phyloP scores from a whole-genome alignment of 225 moss, liverwort and hornwort species.

The Ulota crispa region DNA sequence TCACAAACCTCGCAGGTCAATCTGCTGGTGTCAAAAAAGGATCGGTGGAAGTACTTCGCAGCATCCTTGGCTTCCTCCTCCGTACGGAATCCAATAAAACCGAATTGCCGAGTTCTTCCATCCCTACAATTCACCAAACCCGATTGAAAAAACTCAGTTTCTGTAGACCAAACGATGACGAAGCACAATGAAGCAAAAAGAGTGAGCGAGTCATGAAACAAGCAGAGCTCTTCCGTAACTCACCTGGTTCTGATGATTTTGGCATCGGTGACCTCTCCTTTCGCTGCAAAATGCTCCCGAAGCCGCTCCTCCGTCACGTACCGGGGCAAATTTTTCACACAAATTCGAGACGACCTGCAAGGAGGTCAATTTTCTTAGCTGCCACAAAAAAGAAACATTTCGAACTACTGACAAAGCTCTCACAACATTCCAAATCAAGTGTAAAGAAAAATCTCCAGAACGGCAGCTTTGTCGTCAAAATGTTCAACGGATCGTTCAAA shows the following conservation, averaged over 20 bases:
- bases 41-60: conserved; percentile 77
- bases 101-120: conserved; percentile 83
- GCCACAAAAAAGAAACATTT: not conserved
- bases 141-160: not conserved
- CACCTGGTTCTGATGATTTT: conserved; percentile 91
- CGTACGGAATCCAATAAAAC: conserved; percentile 81
- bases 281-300: conserved; percentile 81
- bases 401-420: not conserved
- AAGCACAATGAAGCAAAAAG: not conserved
- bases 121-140: conserved; percentile 49
- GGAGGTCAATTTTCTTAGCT: not conserved
- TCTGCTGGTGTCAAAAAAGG: conserved; percentile 79
- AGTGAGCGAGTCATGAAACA: not conserved
- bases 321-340: conserved; percentile 92
- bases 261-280: conserved; percentile 97
- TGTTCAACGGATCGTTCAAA: not conserved
- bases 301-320: conserved; percentile 85
- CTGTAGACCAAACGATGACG: not conserved
- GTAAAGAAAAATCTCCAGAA: not conserved
- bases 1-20: conserved; percentile 71
- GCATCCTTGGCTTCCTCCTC: conserved; percentile 81
- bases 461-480: not conserved
- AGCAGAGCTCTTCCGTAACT: not conserved
- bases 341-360: conserved; percentile 87
- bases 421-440: not conserved